Conservation (phyloP, 1,284 basidiomycete genomes). For the Heliocybe sulcata region DNA sequence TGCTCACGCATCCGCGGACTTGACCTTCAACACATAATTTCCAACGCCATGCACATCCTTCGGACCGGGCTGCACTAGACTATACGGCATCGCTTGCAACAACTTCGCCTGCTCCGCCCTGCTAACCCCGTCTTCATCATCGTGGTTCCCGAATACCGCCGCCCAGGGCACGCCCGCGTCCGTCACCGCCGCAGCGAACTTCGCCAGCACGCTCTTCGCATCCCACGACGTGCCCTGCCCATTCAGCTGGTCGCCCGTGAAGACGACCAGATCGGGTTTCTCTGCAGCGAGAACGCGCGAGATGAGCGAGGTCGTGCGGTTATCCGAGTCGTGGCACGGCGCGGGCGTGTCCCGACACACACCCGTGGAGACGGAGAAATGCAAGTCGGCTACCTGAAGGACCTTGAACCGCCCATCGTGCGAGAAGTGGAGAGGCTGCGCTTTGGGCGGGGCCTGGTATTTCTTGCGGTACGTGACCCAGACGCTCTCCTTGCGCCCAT, state of each 20-base stretch:
- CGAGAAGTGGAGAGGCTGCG: constrained; percentile 76
- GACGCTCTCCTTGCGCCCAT: constrained; percentile 37
- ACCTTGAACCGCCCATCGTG: constrained; percentile 80
- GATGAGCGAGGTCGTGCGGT: constrained; percentile 66
- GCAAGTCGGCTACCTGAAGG: constrained; percentile 86
- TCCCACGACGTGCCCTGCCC: constrained; percentile 89
- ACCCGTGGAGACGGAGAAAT: constrained; percentile 75
- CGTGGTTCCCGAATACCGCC: constrained; percentile 91
- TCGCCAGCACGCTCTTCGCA: constrained; percentile 76
- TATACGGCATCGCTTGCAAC: constrained; percentile 81
- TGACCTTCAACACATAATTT: constrained; percentile 77
- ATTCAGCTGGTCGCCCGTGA: constrained; percentile 82
- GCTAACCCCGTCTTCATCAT: constrained; percentile 63
- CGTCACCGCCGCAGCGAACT: constrained; percentile 77
- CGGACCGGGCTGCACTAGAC: constrained; percentile 74
- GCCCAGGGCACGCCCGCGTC: constrained; percentile 82
- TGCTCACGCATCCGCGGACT: constrained; percentile 68
- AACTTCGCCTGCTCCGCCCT: constrained; percentile 63
- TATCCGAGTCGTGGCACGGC: constrained; percentile 62
- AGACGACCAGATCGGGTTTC: constrained; percentile 87
- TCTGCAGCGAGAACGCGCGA: constrained; percentile 70
- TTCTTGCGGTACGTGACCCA: constrained; percentile 58
- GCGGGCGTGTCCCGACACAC: constrained; percentile 61
- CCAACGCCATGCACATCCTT: constrained; percentile 79
- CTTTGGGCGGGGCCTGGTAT: constrained; percentile 61